Evolutionary conservation across 2,329 filamentous ascomycete genomes (phyloP), one percentile per base, ranked within the genome.

Genomic region (Colletotrichum tropicicola): DNA sequence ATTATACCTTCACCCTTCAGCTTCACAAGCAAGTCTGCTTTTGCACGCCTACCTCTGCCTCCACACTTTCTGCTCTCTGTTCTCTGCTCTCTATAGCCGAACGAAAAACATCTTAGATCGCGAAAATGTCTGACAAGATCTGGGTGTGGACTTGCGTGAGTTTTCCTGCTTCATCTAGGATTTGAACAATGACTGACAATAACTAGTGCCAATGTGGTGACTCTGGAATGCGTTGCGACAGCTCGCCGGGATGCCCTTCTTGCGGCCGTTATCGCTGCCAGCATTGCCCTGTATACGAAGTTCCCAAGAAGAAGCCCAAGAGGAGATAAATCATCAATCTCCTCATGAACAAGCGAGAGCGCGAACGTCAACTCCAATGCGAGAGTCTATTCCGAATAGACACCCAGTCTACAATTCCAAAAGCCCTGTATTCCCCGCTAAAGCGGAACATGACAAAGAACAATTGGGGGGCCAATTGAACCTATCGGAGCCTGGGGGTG

Each of bases 91-190:
- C n/a, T n/a, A n/a, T n/a, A n/a, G n/a, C n/a, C n/a, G n/a, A n/a
- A n/a, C n/a, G n/a, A n/a, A n/a, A 21, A 25, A n/a, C 27, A 13
- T 45, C 19, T 28, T 32, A 23, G 17, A 28, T 5, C 35, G 41
- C 13, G 3, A 39, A 15, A 41, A 41, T 27, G 43, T 17, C 30
- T 21, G 12, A 10, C 13, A 53, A 5, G n/a, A n/a, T 28, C 3
- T 41, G n/a, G 6, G 23, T 64, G 6, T 66, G 63, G 63, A 66
- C 63, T 6, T 66, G 63, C 12, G 63, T 64, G 49, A 53, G 63
- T 52, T 15, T 21, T 21, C 3, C 35, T 6, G 8, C 7, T 1
- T 10, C 4, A 12, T n/a, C 32, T n/a, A 25, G 4, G 9, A 3
- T n/a, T 27, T 8, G 12, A 45, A 13, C n/a, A 23, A 9, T 5